Base-by-base conservation (phyloP, 768 basidiomycete species). In the Suillus cothurnatus region DNA sequence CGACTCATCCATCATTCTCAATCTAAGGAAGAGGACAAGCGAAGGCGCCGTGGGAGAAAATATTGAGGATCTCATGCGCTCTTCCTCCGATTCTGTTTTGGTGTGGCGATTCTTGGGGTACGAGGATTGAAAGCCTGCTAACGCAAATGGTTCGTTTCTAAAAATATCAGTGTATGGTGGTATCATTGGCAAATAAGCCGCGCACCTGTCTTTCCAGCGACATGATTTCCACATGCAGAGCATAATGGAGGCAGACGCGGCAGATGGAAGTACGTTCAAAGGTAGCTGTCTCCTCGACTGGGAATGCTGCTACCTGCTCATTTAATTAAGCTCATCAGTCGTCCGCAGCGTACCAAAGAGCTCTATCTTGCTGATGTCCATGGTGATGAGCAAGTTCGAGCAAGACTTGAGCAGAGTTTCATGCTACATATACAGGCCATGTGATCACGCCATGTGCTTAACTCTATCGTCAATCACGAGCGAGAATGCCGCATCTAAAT, bases 11-110 rank as follows among this genome's bases (percentile, higher is more conserved):
- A 50, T 26, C 26, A 2, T 50, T 17, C 56, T 23, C 17, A 0
- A 17, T 26, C 23, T 23, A n/a, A 15, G 21, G 11, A 15, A 31
- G 66, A 56, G 41, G 55, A 23, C 21, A 31, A 21, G 32, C 4
- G 23, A 14, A 31, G 8, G 34, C 28, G 26, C 21, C 38, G n/a
- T 61, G 58, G 32, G 67, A 65, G 0, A 72, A 75, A 60, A 73
- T 87, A 19, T 72, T 93, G 7, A 83, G 86, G 14, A 97, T 95
- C 69, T 93, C 94, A 0, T 97, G 89, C 78, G 82, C 85, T 19
- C 72, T 87, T 5, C 85, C 87, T 4, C 90, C 93, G 0, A 74
- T 93, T 11, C 68, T 81, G 36, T 88, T 89, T 67, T 84, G 85
- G 85, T 50, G 9, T 82, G 1, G 79, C 81, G 1, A 84, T 94